These are phyloP conservation scores for Globisporangium rhizosaccharum DNA, from an alignment of 352 stramenopile genomes.

Conservation along the genomic window DNA sequence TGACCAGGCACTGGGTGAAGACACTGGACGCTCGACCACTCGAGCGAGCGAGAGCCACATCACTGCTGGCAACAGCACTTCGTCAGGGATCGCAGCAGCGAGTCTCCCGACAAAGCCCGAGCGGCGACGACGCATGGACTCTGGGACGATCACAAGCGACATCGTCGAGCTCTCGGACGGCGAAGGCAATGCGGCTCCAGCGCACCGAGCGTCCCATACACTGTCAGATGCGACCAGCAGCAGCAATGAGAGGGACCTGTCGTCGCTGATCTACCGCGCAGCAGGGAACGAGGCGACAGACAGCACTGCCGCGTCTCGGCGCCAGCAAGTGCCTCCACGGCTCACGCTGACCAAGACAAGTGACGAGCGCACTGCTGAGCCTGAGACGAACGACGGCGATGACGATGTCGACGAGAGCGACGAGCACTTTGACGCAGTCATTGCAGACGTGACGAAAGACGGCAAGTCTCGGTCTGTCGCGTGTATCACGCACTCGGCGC, in stretches of 20 bases:
- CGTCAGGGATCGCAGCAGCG: not conserved
- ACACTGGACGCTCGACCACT: too few species aligned
- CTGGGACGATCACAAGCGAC: constrained; percentile 16
- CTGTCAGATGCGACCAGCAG: constrained; percentile 3
- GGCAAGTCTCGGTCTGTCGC: constrained; percentile 43
- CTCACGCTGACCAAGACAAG: not conserved
- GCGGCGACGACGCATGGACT: constrained; percentile 7
- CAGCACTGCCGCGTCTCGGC: not conserved
- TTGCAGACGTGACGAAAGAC: constrained; percentile 51
- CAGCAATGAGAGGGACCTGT: constrained; percentile 19
- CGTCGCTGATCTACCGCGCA: constrained; percentile 22
- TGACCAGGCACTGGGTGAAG: too few species aligned
- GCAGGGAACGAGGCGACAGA: not conserved
- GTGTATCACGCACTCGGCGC: constrained; percentile 44
- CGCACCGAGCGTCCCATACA: not conserved
- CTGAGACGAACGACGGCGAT: constrained; percentile 13
- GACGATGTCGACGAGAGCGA: constrained; percentile 35
- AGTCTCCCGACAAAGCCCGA: not conserved
- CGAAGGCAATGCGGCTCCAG: constrained; percentile 8
- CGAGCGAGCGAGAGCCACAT: too few species aligned
- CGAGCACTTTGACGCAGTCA: constrained; percentile 29
- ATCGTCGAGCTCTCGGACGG: constrained; percentile 15
- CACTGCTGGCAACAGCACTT: not conserved
- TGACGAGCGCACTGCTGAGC: not conserved
- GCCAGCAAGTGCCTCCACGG: not conserved